A percentile compares a stretch with the other conserved stretches of the same genome.
Evolutionary conservation across 306 rosid genomes (phyloP).

Genomic region (Betula pendula): DNA sequence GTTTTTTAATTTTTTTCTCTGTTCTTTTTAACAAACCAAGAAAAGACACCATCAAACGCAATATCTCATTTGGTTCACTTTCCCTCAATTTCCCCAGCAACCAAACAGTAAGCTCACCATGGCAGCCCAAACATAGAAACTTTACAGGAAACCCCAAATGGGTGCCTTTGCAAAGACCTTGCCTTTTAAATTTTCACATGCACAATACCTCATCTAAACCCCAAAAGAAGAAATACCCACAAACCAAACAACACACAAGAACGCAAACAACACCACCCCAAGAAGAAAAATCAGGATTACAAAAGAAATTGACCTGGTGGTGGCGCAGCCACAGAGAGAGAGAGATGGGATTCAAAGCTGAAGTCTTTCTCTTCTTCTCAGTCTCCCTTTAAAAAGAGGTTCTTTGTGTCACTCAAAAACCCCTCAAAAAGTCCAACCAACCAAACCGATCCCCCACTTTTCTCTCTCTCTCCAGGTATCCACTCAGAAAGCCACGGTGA

Average conservation of each 20-base stretch:
- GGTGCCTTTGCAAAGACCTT: background rate
- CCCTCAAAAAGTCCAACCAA: slow-evolving; percentile 21
- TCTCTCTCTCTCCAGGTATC: slow-evolving; percentile 3
- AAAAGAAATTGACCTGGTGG: background rate
- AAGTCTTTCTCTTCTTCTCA: background rate
- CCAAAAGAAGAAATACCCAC: background rate
- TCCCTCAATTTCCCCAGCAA: background rate
- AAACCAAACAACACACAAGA: background rate
- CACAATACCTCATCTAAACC: background rate
- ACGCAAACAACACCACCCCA: background rate
- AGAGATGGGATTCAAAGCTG: background rate
- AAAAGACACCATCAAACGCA: background rate
- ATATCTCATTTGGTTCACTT: background rate
- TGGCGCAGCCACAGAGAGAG: background rate
- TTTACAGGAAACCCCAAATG: background rate
- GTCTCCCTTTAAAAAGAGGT: background rate
- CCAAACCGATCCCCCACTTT: slow-evolving; percentile 22
- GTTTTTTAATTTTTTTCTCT: too few relatives aligned
- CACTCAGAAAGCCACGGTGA: slow-evolving; percentile 21
- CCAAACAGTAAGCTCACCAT: background rate
- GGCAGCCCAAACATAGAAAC: background rate
- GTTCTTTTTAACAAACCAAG: background rate
- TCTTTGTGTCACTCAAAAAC: slow-evolving; percentile 4
- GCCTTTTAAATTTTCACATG: too few relatives aligned
- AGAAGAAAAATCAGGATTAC: background rate